Conservation (phyloP, 306 rosid species). For the Castanea crenata region DNA sequence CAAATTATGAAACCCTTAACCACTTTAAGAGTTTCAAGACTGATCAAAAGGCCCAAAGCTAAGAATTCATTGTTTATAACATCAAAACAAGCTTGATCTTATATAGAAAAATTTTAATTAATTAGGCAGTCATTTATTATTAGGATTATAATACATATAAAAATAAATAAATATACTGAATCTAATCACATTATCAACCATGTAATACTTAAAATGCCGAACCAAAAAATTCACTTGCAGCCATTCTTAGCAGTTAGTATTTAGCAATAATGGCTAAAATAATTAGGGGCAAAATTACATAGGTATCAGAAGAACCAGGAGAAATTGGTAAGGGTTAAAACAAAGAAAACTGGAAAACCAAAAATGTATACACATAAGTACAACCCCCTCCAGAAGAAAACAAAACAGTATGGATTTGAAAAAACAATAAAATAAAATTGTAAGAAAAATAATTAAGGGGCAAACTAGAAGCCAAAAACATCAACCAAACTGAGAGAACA, state of each 20-base stretch:
- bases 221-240: neutral
- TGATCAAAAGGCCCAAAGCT: neutral
- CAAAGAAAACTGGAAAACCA: neutral
- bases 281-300: neutral
- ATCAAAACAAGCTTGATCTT: conserved; percentile 9
- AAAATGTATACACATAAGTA: neutral
- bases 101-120: neutral
- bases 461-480: neutral
- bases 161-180: neutral
- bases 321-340: neutral
- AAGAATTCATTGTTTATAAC: neutral
- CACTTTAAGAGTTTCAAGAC: neutral
- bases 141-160: neutral
- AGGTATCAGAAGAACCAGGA: neutral
- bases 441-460: neutral
- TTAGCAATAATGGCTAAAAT: neutral
- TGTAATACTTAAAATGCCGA: neutral
- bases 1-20: conserved; percentile 7
- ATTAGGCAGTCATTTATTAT: neutral
- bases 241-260: no score
- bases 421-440: neutral
- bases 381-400: neutral
- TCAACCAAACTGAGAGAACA: neutral
- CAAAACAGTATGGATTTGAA: neutral
- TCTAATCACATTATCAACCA: neutral